Evolutionary conservation across 805 yeast species (phyloP).

Genomic region (Saturnispora saitoi): DNA sequence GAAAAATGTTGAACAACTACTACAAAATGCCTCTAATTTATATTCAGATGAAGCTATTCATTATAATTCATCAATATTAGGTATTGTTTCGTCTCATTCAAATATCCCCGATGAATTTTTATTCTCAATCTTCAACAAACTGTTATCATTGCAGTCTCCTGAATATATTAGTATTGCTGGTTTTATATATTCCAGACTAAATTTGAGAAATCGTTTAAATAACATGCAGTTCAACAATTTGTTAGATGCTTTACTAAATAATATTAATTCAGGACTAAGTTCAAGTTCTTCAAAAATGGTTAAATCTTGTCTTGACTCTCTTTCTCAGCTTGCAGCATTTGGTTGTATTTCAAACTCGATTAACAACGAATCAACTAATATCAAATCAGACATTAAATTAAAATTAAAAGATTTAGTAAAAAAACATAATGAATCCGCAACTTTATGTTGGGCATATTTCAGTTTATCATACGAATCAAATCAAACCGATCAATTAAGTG

Average conservation of each 20-base stretch:
- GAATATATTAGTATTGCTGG: slow-evolving; percentile 30
- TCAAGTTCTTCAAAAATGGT: slow-evolving; percentile 18
- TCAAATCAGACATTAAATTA: slow-evolving; percentile 23
- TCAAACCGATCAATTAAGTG: slow-evolving; percentile 10
- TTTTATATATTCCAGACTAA: slow-evolving; percentile 39
- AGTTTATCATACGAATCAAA: slow-evolving; percentile 29
- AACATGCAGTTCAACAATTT: slow-evolving; percentile 13
- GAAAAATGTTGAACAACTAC: not conserved
- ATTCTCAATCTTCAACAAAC: not conserved
- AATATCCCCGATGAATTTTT: slow-evolving; percentile 11
- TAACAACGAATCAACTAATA: slow-evolving; percentile 14
- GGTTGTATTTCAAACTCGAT: slow-evolving; percentile 30
- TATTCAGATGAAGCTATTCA: slow-evolving; percentile 19
- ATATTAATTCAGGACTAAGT: slow-evolving; percentile 14
- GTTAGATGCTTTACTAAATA: slow-evolving; percentile 19
- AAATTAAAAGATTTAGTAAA: slow-evolving; percentile 35
- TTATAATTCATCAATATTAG: slow-evolving; percentile 21
- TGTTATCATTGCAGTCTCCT: not conserved
- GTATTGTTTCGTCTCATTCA: slow-evolving; percentile 33
- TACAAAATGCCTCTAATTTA: not conserved
- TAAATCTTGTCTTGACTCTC: slow-evolving; percentile 29
- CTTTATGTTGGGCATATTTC: slow-evolving; percentile 47
- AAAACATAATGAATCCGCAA: slow-evolving; percentile 45
- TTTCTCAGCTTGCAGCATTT: slow-evolving; percentile 38
- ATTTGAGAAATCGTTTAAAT: slow-evolving; percentile 26